Conservation (phyloP, 1,139 yeast genomes). For the Candida tetrigidarum region DNA sequence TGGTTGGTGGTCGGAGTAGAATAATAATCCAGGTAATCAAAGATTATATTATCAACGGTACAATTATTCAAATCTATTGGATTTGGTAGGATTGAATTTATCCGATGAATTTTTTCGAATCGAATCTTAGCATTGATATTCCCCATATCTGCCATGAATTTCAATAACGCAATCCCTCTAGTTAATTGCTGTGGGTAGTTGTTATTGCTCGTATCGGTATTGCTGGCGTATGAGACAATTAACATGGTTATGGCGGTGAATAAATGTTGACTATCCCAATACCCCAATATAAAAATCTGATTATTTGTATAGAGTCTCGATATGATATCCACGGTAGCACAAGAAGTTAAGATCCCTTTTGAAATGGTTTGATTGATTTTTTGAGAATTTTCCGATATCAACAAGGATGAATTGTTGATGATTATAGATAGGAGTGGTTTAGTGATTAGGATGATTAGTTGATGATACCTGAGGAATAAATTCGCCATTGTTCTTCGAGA, state of each 20-base stretch:
- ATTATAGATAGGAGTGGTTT: conserved; percentile 50
- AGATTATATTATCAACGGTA: conserved; percentile 7
- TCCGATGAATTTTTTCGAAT: conserved; percentile 26
- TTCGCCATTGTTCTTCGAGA: conserved; percentile 36
- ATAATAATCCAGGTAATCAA: conserved; percentile 12
- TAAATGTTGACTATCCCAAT: conserved; percentile 57
- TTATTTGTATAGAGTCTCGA: conserved; percentile 37
- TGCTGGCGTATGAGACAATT: conserved; percentile 41
- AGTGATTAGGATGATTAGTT: conserved; percentile 46
- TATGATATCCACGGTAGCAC: conserved; percentile 43
- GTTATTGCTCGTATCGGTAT: conserved; percentile 14
- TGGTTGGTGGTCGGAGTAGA: background rate
- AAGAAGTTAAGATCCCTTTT: conserved; percentile 44
- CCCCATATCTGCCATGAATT: conserved; percentile 42
- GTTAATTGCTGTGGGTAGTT: conserved; percentile 29
- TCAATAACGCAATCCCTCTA: conserved; percentile 38
- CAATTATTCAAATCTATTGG: conserved; percentile 20
- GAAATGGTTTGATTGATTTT: conserved; percentile 39
- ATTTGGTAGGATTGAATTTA: conserved; percentile 21
- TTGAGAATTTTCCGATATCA: conserved; percentile 27
- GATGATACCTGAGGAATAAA: conserved; percentile 50
- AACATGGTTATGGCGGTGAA: conserved; percentile 47
- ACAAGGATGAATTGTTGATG: conserved; percentile 31
- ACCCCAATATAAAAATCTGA: conserved; percentile 48
- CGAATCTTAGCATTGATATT: conserved; percentile 46